Base-by-base conservation (phyloP, 441 rosid genomes). In the Raphanus hybrid region DNA sequence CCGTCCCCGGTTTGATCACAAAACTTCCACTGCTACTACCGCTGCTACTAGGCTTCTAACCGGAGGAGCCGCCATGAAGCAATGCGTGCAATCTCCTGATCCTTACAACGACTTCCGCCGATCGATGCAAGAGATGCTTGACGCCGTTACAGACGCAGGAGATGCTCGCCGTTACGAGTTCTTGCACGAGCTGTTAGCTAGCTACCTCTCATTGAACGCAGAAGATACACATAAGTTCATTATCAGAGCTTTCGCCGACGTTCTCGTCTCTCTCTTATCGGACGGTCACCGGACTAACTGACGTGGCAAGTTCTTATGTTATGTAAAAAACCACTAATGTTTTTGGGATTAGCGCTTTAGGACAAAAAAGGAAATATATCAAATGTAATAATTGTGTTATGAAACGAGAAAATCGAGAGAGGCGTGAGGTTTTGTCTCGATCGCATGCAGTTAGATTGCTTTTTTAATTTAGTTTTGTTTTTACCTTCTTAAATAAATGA, bases 111-210 rank as follows among this genome's bases (percentile, higher is more conserved):
- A 94, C 71, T 94, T 94, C 69, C 81, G 89, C 41, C 16, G 84
- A 20, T 94, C 99, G 60, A 94, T 94, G 98, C 84, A 75, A 48
- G 98, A 91, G 85, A 94, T 94, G 99, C 86, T 94, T 3, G 96
- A 94, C 75, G 94, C 98, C 3, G 87, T 88, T 80, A 81, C 81
- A 63, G 37, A 55, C 15, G 90, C 85, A 60, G 90, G 76, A 62
- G 83, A 73, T 82, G 5, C 27, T 86, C 87, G 72, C 8, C 79
- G 92, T 18, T 86, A 91, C 88, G 96, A 88, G 18, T 89, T 89
- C 74, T 86, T 92, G 82, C 91, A 94, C 32, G 94, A 94, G 79
- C 74, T 94, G 69, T 89, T 94, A 52, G 76, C 81, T 8, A 90
- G 96, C 77, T 94, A 92, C 67, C 89, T 94, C 23, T 70, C 83